A percentile compares a stretch with the other conserved stretches of the same genome.
Evolutionary conservation across 768 basidiomycete species (phyloP).

Genomic region (Butyriboletus loyo): DNA sequence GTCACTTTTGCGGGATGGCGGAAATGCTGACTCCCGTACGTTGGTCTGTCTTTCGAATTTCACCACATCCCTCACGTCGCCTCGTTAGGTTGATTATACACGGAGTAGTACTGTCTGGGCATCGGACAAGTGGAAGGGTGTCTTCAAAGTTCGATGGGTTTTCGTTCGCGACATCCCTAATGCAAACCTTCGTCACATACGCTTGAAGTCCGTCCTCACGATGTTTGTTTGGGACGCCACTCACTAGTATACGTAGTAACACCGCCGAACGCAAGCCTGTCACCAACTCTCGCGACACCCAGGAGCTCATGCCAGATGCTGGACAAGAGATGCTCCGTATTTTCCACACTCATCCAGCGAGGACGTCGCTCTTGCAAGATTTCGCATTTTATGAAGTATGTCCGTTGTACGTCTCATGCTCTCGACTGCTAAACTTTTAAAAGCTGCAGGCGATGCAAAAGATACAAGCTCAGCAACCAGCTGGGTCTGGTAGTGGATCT

Average conservation of each 20-base stretch:
- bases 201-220: conserved; percentile 56
- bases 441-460: conserved; percentile 89
- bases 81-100: conserved; percentile 78
- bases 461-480: conserved; percentile 36
- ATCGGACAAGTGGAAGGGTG: conserved; percentile 99
- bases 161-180: conserved; percentile 96
- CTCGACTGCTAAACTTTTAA: conserved; percentile 8
- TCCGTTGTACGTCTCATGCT: not conserved
- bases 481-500: conserved; percentile 26
- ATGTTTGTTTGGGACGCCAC: conserved; percentile 4
- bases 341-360: conserved; percentile 88
- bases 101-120: conserved; percentile 97
- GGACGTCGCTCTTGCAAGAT: conserved; percentile 91
- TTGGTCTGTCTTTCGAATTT: not conserved
- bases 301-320: conserved; percentile 93
- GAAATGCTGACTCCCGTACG: conserved; percentile 93
- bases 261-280: conserved; percentile 98
- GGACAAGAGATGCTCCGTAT: conserved; percentile 96
- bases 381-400: conserved; percentile 88
- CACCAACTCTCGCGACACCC: conserved; percentile 96
- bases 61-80: not conserved
- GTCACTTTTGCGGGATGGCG: conserved; percentile 98
- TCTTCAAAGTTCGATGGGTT: conserved; percentile 97
- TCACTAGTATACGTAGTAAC: conserved; percentile 55
- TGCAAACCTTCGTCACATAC: conserved; percentile 83